Conservation (phyloP, 2,329 filamentous ascomycete genomes). For the Nigrospora osmanthi region DNA sequence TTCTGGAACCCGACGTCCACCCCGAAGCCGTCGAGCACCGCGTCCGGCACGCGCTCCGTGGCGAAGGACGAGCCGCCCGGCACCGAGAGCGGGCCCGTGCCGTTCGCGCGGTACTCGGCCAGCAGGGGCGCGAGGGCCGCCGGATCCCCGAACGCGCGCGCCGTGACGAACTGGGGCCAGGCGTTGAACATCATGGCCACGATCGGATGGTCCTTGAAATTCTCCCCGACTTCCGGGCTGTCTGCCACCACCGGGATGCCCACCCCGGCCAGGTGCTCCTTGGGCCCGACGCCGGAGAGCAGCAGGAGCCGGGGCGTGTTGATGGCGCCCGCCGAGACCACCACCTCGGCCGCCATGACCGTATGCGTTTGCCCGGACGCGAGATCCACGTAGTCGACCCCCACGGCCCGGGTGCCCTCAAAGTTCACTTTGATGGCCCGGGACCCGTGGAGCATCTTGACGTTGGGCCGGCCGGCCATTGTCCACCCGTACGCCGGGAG, state of each 20-base stretch:
- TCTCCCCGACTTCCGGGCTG: conserved; percentile 20
- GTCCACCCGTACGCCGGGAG: conserved; percentile 7
- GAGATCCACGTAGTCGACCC: conserved; percentile 22
- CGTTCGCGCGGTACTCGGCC: not conserved
- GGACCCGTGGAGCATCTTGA: conserved; percentile 10
- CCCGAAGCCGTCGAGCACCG: conserved; percentile 6
- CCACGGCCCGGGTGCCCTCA: conserved; percentile 19
- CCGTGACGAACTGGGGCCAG: conserved; percentile 3
- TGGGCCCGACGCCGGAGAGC: conserved; percentile 20
- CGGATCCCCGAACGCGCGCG: not conserved
- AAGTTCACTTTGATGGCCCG: conserved; percentile 26
- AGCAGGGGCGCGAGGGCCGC: not conserved
- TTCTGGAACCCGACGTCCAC: conserved; percentile 6
- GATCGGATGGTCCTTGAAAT: conserved; percentile 10
- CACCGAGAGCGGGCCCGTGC: not conserved
- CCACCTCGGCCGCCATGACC: conserved; percentile 20
- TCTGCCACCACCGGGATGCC: conserved; percentile 17
- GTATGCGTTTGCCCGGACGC: conserved; percentile 19
- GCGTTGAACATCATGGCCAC: not conserved
- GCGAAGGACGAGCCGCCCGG: not conserved
- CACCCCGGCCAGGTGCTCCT: conserved; percentile 10
- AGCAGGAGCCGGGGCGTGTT: conserved; percentile 20
- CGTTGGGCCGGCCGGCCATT: conserved; percentile 4
- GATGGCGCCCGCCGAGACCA: conserved; percentile 17
- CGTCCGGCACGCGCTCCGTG: conserved; percentile 6